These are phyloP conservation scores for Mimosa bimucronata DNA, from an alignment of 306 rosid genomes.

Conservation along the genomic window DNA sequence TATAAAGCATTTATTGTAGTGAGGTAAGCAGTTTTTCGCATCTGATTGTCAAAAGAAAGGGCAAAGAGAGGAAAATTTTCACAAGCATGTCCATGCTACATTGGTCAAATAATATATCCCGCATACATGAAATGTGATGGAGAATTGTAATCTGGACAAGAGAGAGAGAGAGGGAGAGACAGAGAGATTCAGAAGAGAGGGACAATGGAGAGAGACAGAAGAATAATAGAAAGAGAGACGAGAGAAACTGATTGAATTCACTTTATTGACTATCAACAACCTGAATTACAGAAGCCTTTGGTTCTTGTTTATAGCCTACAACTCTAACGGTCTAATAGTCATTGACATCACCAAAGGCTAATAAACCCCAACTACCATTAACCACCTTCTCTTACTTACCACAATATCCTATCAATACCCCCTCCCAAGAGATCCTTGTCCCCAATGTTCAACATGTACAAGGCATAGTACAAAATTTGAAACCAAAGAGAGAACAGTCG, in stretches of 20 bases:
- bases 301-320: neutral
- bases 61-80: neutral
- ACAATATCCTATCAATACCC: neutral
- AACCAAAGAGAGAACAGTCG: neutral
- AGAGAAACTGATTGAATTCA: neutral
- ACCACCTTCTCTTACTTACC: neutral
- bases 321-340: neutral
- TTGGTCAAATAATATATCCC: neutral
- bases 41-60: neutral
- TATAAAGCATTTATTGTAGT: slow-evolving; percentile 3
- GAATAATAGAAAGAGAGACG: neutral
- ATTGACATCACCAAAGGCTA: neutral
- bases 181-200: neutral
- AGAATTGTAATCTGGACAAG: neutral
- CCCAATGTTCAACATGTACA: neutral
- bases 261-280: neutral
- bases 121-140: neutral
- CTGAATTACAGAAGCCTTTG: neutral
- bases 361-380: neutral
- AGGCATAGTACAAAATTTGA: neutral
- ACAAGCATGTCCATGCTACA: neutral
- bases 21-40: slow-evolving; percentile 8
- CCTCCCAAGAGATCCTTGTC: neutral
- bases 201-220: neutral
- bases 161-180: neutral